phyloP scores from a whole-genome alignment of 176 grass and related monocot genomes.

The Oryza coarctata region DNA sequence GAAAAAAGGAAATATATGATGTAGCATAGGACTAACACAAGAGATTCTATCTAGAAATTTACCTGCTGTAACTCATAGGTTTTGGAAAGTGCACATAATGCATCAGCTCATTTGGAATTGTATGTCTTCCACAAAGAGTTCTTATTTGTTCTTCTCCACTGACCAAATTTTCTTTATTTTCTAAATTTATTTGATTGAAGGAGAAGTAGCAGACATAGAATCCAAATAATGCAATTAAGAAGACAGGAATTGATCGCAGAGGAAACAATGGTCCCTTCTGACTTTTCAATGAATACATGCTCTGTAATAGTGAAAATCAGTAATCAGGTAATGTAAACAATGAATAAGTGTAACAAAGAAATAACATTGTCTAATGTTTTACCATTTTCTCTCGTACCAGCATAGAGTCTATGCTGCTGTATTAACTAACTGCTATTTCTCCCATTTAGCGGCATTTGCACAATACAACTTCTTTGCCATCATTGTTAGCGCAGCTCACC shows the following conservation, averaged over 20 bases:
- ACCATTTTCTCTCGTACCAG: slow-evolving; percentile 51
- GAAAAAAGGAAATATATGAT: background rate
- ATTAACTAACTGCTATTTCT: slow-evolving; percentile 7
- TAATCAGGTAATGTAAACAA: slow-evolving; percentile 15
- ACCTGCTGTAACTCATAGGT: slow-evolving; percentile 73
- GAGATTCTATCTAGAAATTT: background rate
- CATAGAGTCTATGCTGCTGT: slow-evolving; percentile 10
- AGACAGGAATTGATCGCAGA: slow-evolving; percentile 54
- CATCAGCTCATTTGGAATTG: slow-evolving; percentile 43
- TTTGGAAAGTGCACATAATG: slow-evolving; percentile 70
- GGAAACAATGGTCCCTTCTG: slow-evolving; percentile 51
- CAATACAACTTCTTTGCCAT: slow-evolving; percentile 32
- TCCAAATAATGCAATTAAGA: slow-evolving; percentile 67
- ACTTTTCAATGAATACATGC: slow-evolving; percentile 53
- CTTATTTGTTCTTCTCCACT: slow-evolving; percentile 19
- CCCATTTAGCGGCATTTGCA: background rate
- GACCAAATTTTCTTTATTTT: slow-evolving; percentile 32
- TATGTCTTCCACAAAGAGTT: slow-evolving; percentile 38
- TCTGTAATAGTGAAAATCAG: slow-evolving; percentile 45
- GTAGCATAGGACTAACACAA: background rate
- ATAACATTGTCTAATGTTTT: background rate
- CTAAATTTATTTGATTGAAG: slow-evolving; percentile 63
- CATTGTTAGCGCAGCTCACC: slow-evolving; percentile 22
- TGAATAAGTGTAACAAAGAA: background rate
- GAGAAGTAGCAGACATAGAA: slow-evolving; percentile 74